Conservation (phyloP, 2,329 filamentous ascomycete genomes). For the Penicillium sp. region DNA sequence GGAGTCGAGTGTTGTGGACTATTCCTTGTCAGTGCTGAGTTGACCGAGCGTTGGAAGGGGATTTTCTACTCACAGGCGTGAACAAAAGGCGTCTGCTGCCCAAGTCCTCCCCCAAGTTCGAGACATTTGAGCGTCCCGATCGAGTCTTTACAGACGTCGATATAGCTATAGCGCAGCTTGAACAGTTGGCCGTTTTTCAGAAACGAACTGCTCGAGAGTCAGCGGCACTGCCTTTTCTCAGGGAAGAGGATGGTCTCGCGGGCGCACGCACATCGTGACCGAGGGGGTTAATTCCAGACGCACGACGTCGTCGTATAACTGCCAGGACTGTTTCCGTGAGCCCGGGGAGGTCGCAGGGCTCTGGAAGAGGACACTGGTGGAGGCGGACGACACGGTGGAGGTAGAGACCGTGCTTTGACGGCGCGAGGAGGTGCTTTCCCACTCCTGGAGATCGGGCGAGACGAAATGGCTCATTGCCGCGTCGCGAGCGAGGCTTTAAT, state of each 20-base stretch:
- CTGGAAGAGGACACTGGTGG: conserved; percentile 31
- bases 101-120: conserved; percentile 39
- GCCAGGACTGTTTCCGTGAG: conserved; percentile 32
- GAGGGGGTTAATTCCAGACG: conserved; percentile 31
- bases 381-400: conserved; percentile 31
- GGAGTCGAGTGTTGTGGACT: conserved; percentile 40
- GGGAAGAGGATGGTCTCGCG: neutral
- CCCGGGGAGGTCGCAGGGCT: conserved; percentile 30
- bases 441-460: conserved; percentile 29
- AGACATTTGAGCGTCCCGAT: conserved; percentile 37
- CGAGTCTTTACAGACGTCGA: conserved; percentile 42
- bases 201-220: conserved; percentile 35
- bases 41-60: neutral
- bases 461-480: conserved; percentile 19
- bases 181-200: conserved; percentile 40
- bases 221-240: too few relatives aligned
- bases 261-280: conserved; percentile 34
- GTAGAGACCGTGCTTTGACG: conserved; percentile 30
- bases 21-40: neutral
- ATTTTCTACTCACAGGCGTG: conserved; percentile 37
- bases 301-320: conserved; percentile 32
- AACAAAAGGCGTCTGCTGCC: conserved; percentile 37
- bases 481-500: conserved; percentile 2
- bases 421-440: conserved; percentile 28
- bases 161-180: conserved; percentile 39